phyloP scores from a whole-genome alignment of 2,329 filamentous ascomycete species.

The Lanzia echinophila region DNA sequence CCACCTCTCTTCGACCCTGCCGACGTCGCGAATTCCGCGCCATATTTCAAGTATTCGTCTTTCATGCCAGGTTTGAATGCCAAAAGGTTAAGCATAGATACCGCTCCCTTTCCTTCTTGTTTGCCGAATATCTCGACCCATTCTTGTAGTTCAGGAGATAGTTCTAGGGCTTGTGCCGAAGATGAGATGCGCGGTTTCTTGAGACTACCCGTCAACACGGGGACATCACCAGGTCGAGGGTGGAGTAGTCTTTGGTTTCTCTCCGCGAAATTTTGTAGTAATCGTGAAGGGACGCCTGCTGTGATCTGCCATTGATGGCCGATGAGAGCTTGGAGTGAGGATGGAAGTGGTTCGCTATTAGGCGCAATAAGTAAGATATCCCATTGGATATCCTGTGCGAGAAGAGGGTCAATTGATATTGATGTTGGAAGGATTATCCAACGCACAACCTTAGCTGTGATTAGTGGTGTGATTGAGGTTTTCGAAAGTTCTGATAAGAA shows the following conservation, averaged over 20 bases:
- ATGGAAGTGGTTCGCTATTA: constrained; percentile 25
- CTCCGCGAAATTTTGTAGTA: constrained; percentile 33
- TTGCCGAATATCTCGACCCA: constrained; percentile 41
- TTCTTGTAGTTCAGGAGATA: constrained; percentile 41
- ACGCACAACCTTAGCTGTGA: constrained; percentile 37
- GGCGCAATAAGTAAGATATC: constrained; percentile 42
- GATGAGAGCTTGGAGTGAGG: constrained; percentile 22
- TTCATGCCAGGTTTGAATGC: constrained; percentile 48
- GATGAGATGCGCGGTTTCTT: constrained; percentile 31
- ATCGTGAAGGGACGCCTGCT: constrained; percentile 38
- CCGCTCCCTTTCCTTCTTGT: constrained; percentile 35
- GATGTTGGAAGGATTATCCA: constrained; percentile 43
- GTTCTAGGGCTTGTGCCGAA: constrained; percentile 42
- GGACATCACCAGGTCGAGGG: constrained; percentile 30
- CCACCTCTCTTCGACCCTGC: constrained; percentile 50
- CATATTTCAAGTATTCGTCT: constrained; percentile 49
- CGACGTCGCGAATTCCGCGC: constrained; percentile 41
- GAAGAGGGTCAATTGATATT: constrained; percentile 36
- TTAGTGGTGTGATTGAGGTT: constrained; percentile 34
- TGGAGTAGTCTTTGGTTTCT: constrained; percentile 35
- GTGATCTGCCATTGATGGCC: constrained; percentile 32
- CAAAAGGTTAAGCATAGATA: constrained; percentile 59
- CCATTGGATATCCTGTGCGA: constrained; percentile 36
- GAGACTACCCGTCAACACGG: constrained; percentile 32
- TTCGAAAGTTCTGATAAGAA: constrained; percentile 36